Percentiles rank a stretch among this genome's conserved stretches.
Evolutionary conservation across 148 eudicot genomes (phyloP).

Genomic region (Vaccinium darrowii): DNA sequence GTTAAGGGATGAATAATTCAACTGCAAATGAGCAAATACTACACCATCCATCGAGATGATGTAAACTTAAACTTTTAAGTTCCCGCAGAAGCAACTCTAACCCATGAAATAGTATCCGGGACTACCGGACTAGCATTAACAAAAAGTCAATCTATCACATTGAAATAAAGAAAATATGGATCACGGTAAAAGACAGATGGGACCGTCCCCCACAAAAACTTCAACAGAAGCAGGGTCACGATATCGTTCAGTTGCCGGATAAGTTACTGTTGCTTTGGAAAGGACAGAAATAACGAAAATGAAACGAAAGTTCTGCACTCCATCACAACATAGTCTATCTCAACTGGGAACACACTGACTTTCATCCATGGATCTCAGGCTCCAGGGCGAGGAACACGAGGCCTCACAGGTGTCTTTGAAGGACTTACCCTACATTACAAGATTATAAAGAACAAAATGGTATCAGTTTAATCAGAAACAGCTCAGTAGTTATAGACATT

Average conservation of each 20-base stretch:
- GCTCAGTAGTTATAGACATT: not conserved
- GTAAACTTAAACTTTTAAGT: not conserved
- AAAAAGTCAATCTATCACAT: not conserved
- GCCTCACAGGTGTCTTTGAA: slow-evolving; percentile 98
- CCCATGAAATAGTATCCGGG: not conserved
- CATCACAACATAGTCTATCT: slow-evolving; percentile 14
- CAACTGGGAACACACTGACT: slow-evolving; percentile 11
- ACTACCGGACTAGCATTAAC: slow-evolving; percentile 10
- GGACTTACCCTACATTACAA: slow-evolving; percentile 80
- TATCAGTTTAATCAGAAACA: not conserved
- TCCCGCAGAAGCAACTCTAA: not conserved
- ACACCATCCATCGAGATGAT: not conserved
- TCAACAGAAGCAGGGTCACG: slow-evolving; percentile 20
- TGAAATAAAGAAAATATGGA: slow-evolving; percentile 3
- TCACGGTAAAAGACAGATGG: not conserved
- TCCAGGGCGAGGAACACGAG: slow-evolving; percentile 51
- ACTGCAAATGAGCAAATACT: not conserved
- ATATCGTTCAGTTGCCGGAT: slow-evolving; percentile 6
- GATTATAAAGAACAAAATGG: not conserved
- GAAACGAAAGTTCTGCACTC: slow-evolving; percentile 19
- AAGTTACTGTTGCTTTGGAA: slow-evolving; percentile 14
- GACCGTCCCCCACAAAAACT: slow-evolving; percentile 11
- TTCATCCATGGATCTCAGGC: slow-evolving; percentile 1
- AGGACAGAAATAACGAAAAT: slow-evolving; percentile 17
- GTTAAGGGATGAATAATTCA: not conserved